Evolutionary conservation across 139 green algal species (phyloP).

Genomic region (Marvania coccoides): DNA sequence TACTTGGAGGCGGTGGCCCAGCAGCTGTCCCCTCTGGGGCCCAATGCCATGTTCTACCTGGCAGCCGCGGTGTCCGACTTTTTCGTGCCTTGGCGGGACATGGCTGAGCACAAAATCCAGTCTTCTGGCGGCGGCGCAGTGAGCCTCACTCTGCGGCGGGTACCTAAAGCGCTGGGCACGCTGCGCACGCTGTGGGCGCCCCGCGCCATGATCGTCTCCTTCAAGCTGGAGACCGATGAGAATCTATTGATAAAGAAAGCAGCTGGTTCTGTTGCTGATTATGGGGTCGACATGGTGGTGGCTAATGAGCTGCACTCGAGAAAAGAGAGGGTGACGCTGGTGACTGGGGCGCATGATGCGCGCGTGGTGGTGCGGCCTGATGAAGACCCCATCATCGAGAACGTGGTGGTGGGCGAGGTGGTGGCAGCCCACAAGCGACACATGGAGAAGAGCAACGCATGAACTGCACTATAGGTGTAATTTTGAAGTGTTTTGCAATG

Average conservation of each 20-base stretch:
- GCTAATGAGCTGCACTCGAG: conserved; percentile 89
- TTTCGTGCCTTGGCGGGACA: conserved; percentile 82
- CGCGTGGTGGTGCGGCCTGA: neutral
- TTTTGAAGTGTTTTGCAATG: too few species aligned
- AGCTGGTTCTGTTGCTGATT: conserved; percentile 45
- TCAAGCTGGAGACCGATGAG: conserved; percentile 97
- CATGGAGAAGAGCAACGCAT: neutral
- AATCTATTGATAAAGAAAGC: conserved; percentile 66
- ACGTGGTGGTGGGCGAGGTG: conserved; percentile 6
- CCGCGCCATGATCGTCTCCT: conserved; percentile 78
- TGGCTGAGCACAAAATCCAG: conserved; percentile 98
- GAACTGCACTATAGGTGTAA: too few species aligned
- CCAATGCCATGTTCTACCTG: conserved; percentile 79
- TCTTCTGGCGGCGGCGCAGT: conserved; percentile 55
- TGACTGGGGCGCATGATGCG: conserved; percentile 9
- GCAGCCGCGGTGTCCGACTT: conserved; percentile 98
- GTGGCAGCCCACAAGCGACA: conserved; percentile 8
- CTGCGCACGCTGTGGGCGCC: conserved; percentile 78
- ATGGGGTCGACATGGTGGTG: conserved; percentile 86
- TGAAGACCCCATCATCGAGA: neutral
- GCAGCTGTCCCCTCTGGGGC: conserved; percentile 33
- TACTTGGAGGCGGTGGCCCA: conserved; percentile 50
- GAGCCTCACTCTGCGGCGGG: conserved; percentile 48
- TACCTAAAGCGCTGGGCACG: conserved; percentile 91
- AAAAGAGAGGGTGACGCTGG: conserved; percentile 67